Evolutionary conservation across 345 rosid genomes (phyloP), one percentile per base, ranked within the genome.

Genomic region (Clausena lansium): DNA sequence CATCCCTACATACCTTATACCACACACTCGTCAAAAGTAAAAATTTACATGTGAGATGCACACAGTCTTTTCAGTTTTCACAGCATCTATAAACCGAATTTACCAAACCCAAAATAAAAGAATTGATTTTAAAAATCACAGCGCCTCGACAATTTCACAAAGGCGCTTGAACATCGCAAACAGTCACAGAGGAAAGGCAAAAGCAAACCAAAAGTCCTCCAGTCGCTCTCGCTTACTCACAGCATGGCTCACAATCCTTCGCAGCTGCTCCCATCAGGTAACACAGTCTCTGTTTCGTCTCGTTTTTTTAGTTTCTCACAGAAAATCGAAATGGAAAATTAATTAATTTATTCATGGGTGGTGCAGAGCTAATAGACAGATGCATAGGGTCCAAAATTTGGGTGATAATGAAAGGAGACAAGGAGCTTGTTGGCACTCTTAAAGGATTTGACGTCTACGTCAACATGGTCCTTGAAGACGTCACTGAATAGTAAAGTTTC

Each of bases 361-460:
- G 19, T 32, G 86, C 91, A 91, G 95, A 93, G 91, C 81, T 93
- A 54, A 93, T 93, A 61, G 97, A 91, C 76, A 86, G 94, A 80
- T 93, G 97, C 87, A 81, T 93, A 77, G 97, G 97, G 52, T 93
- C 97, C 63, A 93, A 86, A 86, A 91, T 93, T 67, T 88, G 95
- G 97, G 95, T 93, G 71, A 91, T 93, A 35, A 91, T 93, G 97
- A 93, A 93, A 88, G 95, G 97, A 68, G 97, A 93, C 84, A 93
- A 93, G 83, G 97, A 93, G 84, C 95, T 93, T 33, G 95, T 91
- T 5, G 97, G 95, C 45, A 87, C 90, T 71, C 92, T 93, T 9
- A 81, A 87, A 76, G 97, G 97, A 11, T 91, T 93, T 30, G 97
- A 93, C 74, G 95, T 93, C 73, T 90, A 93, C 70, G 95, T 93